Evolutionary conservation across 2,329 filamentous ascomycete genomes (phyloP), one percentile per base, ranked within the genome.

Genomic region (Eurotiales sp.): DNA sequence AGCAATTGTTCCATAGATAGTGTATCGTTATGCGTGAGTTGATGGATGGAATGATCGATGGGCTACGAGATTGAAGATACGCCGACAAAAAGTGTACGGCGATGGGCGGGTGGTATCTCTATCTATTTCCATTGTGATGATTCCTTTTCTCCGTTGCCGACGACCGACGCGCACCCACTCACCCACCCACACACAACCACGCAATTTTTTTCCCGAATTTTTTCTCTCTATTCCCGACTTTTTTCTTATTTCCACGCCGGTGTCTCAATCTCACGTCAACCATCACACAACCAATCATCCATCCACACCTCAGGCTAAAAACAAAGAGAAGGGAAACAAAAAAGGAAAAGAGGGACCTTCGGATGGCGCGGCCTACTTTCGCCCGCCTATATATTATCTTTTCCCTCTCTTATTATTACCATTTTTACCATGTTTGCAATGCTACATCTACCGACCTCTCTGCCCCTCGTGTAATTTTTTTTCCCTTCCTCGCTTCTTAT

Each of bases 291-390:
- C n/a, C n/a, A n/a, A n/a, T n/a, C n/a, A n/a, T 22, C 22, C 45
- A 37, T 48, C 34, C 46, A 49, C n/a, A 29, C 34, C 45, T 12
- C 8, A 47, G 30, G 22, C 15, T 17, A 41, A 39, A 53, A 23
- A 19, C 14, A 43, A 12, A 12, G 19, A 27, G 27, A 43, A 27
- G 25, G 40, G 22, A 52, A n/a, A n/a, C n/a, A n/a, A n/a, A n/a
- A 15, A 51, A 22, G 54, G 42, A 25, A n/a, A 12, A n/a, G 21
- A 19, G 25, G 36, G 23, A 36, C n/a, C 25, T 37, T 19, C 30
- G 17, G 19, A 23, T 32, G 45, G 49, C 43, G 52, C 61, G 64
- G 59, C 64, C 62, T 65, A 66, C 63, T 65, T 61, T 58, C 63
- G 64, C 64, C 62, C 60, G 42, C 53, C 46, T 34, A 37, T 37